Evolutionary conservation across 352 stramenopile genomes (phyloP).

Genomic region (Globisporangium mamillatum): DNA sequence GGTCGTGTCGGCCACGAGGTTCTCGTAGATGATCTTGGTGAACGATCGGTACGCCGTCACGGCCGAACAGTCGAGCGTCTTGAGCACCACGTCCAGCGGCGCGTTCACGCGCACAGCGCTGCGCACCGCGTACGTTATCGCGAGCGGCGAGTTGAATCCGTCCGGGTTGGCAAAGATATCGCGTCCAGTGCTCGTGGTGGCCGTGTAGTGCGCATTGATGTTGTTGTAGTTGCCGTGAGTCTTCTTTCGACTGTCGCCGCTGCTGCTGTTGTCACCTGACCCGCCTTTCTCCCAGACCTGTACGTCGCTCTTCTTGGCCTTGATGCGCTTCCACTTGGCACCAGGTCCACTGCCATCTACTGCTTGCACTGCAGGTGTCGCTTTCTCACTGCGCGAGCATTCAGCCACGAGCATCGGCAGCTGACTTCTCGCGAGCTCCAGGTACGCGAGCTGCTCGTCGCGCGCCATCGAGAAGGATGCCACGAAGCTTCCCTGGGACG

Average conservation of each 20-base stretch:
- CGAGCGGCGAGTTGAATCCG: neutral
- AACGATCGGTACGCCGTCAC: conserved; percentile 63
- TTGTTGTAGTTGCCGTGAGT: neutral
- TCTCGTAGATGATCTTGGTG: conserved; percentile 74
- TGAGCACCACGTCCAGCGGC: conserved; percentile 51
- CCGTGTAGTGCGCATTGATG: neutral
- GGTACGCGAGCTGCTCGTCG: conserved; percentile 33
- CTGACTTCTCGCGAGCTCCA: conserved; percentile 24
- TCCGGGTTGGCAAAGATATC: neutral
- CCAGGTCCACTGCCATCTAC: neutral
- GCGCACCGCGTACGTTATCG: conserved; percentile 45
- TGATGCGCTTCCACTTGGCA: conserved; percentile 29
- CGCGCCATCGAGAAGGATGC: conserved; percentile 46
- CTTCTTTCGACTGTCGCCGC: conserved; percentile 9
- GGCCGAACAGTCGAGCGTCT: conserved; percentile 54
- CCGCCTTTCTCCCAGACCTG: conserved; percentile 55
- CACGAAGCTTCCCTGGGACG: conserved; percentile 41
- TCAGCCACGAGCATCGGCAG: conserved; percentile 33
- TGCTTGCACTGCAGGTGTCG: neutral
- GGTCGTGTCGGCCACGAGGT: conserved; percentile 61
- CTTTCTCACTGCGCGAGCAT: conserved; percentile 20
- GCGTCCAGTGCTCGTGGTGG: neutral
- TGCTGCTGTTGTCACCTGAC: conserved; percentile 12
- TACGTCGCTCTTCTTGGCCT: conserved; percentile 31
- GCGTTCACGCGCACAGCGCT: conserved; percentile 56